Conservation (phyloP, 140 eudicot species). For the Cichorium intybus region DNA sequence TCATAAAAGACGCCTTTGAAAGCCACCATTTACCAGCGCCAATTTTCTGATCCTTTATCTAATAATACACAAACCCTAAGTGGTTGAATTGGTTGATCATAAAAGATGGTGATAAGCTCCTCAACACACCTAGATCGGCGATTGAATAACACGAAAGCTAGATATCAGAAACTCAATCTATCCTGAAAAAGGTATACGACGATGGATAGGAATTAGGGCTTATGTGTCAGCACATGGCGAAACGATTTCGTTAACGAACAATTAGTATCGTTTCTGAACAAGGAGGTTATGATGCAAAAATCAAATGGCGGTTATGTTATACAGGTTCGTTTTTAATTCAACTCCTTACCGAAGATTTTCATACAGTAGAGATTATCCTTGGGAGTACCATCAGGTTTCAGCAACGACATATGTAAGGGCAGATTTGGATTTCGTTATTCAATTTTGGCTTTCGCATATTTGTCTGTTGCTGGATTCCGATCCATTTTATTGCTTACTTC, state of each 20-base stretch:
- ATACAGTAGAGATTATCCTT: neutral
- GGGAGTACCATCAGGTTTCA: neutral
- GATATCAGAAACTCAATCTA: neutral
- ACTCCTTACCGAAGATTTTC: neutral
- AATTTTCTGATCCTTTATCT: slow-evolving; percentile 28
- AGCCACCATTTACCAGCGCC: slow-evolving; percentile 25
- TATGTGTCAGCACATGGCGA: slow-evolving; percentile 15
- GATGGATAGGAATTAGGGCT: slow-evolving; percentile 31
- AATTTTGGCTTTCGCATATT: slow-evolving; percentile 2
- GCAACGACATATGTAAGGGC: neutral
- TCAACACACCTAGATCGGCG: slow-evolving; percentile 27
- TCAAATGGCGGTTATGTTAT: neutral
- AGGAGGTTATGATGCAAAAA: neutral
- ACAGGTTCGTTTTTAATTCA: neutral
- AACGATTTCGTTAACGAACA: slow-evolving; percentile 6
- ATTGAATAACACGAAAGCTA: slow-evolving; percentile 14
- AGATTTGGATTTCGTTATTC: neutral
- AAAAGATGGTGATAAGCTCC: neutral
- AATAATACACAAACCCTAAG: slow-evolving; percentile 29
- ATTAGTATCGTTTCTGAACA: neutral
- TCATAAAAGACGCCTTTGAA: slow-evolving; percentile 20
- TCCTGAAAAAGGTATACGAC: neutral
- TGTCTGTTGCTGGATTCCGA: neutral
- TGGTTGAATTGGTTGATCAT: slow-evolving; percentile 20
- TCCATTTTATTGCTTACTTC: neutral